phyloP scores from a whole-genome alignment of 345 rosid species.

The Xanthoceras sorbifolium region DNA sequence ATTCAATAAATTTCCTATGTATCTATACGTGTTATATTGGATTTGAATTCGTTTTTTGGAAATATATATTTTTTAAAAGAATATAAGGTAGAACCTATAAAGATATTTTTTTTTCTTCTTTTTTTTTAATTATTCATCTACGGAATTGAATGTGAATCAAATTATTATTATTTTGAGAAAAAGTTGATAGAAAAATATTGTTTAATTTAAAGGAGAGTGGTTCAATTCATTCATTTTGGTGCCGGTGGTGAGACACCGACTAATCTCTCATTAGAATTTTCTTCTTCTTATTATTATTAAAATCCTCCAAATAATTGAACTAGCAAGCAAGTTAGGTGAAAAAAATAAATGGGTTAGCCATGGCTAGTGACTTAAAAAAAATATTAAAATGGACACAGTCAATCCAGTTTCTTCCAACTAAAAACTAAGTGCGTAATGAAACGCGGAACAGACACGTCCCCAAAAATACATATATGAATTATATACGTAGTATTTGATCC shows the following conservation, averaged over 20 bases:
- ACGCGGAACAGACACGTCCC: too few relatives aligned
- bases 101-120: too few relatives aligned
- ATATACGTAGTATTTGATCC: too few relatives aligned
- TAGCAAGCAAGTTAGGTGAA: constrained; percentile 28
- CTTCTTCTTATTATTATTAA: background rate
- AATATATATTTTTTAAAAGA: too few relatives aligned
- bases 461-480: too few relatives aligned
- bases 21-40: too few relatives aligned
- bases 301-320: background rate
- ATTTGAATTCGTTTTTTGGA: too few relatives aligned
- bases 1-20: too few relatives aligned
- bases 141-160: background rate
- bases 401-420: constrained; percentile 24
- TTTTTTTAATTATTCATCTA: background rate
- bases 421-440: background rate
- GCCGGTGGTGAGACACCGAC: constrained; percentile 16
- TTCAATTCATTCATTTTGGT: constrained; percentile 17
- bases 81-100: too few relatives aligned
- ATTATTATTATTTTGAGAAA: background rate
- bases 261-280: background rate
- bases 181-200: background rate
- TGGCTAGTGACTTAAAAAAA: constrained; percentile 19
- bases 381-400: constrained; percentile 17
- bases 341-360: constrained; percentile 17
- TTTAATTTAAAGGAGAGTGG: background rate